Conservation (phyloP, 345 rosid genomes). For the Zanthoxylum bungeanum region DNA sequence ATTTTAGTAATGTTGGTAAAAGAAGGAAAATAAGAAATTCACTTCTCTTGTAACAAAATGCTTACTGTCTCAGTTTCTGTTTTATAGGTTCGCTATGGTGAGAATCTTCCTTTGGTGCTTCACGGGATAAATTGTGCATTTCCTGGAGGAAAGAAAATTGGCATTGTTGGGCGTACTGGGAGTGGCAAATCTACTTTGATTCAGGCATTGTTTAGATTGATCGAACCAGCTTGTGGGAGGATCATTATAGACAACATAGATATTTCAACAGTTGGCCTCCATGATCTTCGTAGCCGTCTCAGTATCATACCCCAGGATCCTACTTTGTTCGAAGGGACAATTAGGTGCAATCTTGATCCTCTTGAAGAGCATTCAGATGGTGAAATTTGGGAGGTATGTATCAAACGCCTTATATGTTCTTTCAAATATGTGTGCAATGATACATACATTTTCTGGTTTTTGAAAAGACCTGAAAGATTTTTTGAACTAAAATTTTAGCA, state of each 20-base stretch:
- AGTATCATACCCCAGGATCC: constrained; percentile 99
- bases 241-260: constrained; percentile 93
- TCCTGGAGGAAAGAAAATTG: constrained; percentile 96
- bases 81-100: constrained; percentile 82
- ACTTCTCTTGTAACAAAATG: not conserved
- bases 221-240: constrained; percentile 82
- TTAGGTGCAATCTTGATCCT: constrained; percentile 93
- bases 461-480: not conserved
- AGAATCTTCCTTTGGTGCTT: constrained; percentile 93
- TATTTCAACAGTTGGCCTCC: constrained; percentile 86
- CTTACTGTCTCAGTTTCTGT: constrained; percentile 17
- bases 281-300: constrained; percentile 91
- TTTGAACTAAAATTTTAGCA: not conserved
- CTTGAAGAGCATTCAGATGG: constrained; percentile 92
- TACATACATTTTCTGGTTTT: not conserved
- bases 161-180: constrained; percentile 98
- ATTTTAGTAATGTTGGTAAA: not conserved
- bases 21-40: not conserved
- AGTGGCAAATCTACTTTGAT: constrained; percentile 97
- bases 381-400: constrained; percentile 80
- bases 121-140: constrained; percentile 77
- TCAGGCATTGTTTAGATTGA: constrained; percentile 93
- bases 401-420: not conserved
- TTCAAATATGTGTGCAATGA: not conserved
- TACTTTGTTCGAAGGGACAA: constrained; percentile 92